Conservation (phyloP, 2,329 filamentous ascomycete species). For the Calonectria henricotiae region DNA sequence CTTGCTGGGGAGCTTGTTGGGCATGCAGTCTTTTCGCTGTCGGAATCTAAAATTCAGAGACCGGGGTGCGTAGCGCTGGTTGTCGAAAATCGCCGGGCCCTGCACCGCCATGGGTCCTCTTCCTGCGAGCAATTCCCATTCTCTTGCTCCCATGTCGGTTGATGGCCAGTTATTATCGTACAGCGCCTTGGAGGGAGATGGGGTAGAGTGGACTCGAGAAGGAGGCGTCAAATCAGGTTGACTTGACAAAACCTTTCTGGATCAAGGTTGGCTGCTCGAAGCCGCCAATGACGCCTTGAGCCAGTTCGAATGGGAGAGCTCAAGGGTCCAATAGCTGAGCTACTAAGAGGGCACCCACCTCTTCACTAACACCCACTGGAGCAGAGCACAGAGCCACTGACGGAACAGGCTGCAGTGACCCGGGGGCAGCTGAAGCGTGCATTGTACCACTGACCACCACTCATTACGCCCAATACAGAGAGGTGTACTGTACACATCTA, state of each 20-base stretch:
- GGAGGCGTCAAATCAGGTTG: constrained; percentile 19
- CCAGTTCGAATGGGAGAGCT: constrained; percentile 17
- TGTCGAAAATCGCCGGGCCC: constrained; percentile 5
- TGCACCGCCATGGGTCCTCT: background rate
- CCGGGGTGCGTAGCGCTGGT: background rate
- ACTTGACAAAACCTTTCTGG: constrained; percentile 9
- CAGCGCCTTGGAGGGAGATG: background rate
- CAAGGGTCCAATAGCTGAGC: constrained; percentile 15
- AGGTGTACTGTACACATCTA: background rate
- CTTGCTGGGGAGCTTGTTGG: constrained; percentile 16
- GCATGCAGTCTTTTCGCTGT: constrained; percentile 14
- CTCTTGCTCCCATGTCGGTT: background rate
- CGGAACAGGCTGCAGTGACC: constrained; percentile 13
- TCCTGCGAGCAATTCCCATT: background rate
- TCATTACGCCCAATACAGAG: constrained; percentile 14
- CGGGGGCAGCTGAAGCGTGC: constrained; percentile 10
- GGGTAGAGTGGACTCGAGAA: background rate
- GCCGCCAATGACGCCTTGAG: constrained; percentile 28
- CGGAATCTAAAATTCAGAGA: constrained; percentile 5
- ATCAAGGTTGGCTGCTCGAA: constrained; percentile 28
- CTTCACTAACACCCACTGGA: constrained; percentile 25
- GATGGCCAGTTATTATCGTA: background rate
- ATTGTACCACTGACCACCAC: constrained; percentile 26
- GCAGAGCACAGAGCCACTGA: constrained; percentile 24
- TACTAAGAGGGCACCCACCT: constrained; percentile 3